These are phyloP conservation scores for Nemophila menziesii DNA, from an alignment of 257 asterid species.

Conservation along the genomic window DNA sequence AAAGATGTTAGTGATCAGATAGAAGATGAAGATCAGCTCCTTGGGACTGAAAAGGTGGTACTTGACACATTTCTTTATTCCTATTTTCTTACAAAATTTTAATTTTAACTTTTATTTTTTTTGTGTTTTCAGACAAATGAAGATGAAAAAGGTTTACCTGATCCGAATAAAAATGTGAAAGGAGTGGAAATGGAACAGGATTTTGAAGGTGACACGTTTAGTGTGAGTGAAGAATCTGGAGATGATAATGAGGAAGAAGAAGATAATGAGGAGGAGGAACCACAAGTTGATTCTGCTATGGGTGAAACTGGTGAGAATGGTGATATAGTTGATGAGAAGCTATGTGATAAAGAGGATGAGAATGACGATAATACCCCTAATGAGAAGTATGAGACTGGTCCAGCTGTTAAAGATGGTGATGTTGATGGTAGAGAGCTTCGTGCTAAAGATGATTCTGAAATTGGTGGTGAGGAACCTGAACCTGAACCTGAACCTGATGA, in stretches of 20 bases:
- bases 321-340: slow-evolving; percentile 73
- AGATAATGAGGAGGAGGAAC: slow-evolving; percentile 43
- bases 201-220: slow-evolving; percentile 44
- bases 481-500: slow-evolving; percentile 30
- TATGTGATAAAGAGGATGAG: slow-evolving; percentile 33
- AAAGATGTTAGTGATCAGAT: slow-evolving; percentile 90
- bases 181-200: slow-evolving; percentile 97
- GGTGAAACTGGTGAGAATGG: slow-evolving; percentile 63
- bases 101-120: slow-evolving; percentile 3
- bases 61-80: background rate
- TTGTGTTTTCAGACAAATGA: slow-evolving; percentile 45
- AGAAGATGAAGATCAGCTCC: slow-evolving; percentile 82
- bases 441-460: slow-evolving; percentile 51
- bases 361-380: slow-evolving; percentile 24
- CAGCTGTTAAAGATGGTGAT: slow-evolving; percentile 43
- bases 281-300: slow-evolving; percentile 66
- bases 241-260: slow-evolving; percentile 51
- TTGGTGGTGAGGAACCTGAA: slow-evolving; percentile 27
- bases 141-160: slow-evolving; percentile 34
- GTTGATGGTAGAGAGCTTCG: slow-evolving; percentile 55
- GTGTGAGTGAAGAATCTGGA: slow-evolving; percentile 72
- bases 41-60: slow-evolving; percentile 54
- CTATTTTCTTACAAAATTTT: too few species aligned
- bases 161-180: slow-evolving; percentile 56
- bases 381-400: slow-evolving; percentile 78